These are phyloP conservation scores for Saitozyma podzolica DNA, from an alignment of 768 basidiomycete species.

Conservation along the genomic window DNA sequence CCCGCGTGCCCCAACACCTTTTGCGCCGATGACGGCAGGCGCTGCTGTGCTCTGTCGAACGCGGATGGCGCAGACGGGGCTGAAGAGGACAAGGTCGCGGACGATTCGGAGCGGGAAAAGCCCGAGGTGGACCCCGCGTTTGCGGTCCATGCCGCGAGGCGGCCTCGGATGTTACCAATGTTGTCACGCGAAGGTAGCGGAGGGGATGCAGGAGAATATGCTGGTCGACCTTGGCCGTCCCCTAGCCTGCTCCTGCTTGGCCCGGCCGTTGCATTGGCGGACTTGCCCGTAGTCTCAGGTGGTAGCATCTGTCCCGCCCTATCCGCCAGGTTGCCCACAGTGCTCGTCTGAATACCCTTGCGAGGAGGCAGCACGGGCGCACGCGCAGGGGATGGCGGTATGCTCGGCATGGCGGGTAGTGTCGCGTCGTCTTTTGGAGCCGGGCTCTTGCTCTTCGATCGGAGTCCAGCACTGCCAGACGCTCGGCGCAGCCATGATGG, in stretches of 20 bases:
- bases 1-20: conserved; percentile 38
- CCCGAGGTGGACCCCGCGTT: conserved; percentile 19
- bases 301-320: conserved; percentile 2
- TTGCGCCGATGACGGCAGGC: conserved; percentile 35
- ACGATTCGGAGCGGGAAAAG: conserved; percentile 33
- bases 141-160: conserved; percentile 41
- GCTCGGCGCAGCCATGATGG: conserved; percentile 43
- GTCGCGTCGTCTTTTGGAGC: conserved; percentile 19
- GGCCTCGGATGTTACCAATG: conserved; percentile 29
- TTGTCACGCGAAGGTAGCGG: conserved; percentile 33
- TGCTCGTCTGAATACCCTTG: too few relatives aligned
- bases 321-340: too few relatives aligned
- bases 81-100: conserved; percentile 16
- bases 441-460: conserved; percentile 35
- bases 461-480: conserved; percentile 25
- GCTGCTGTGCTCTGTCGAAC: conserved; percentile 9
- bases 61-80: conserved; percentile 5
- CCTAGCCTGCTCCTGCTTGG: conserved; percentile 29
- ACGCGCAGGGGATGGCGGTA: too few relatives aligned
- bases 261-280: conserved; percentile 30
- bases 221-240: conserved; percentile 37
- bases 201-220: conserved; percentile 33
- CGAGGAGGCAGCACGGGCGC: too few relatives aligned
- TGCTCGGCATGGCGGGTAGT: neutral
- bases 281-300: conserved; percentile 23